Conservation (phyloP, 2,329 filamentous ascomycete species). For the Sphaerostilbella broomeana region DNA sequence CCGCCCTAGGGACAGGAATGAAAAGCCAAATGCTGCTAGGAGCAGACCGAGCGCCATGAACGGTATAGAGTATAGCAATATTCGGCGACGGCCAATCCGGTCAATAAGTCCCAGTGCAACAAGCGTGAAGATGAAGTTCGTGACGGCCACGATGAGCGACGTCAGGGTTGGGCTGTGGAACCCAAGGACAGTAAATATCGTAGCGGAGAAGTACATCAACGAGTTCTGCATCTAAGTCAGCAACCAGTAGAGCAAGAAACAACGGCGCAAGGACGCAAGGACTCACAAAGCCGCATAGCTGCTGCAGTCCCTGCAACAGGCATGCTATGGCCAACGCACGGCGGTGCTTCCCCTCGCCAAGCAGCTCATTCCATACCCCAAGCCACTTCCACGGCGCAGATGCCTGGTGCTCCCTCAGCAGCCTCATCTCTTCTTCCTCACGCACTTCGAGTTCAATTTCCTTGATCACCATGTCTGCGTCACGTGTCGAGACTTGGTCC, state of each 20-base stretch:
- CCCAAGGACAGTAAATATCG: constrained; percentile 70
- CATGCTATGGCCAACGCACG: constrained; percentile 80
- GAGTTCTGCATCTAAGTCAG: constrained; percentile 53
- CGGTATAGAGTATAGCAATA: constrained; percentile 76
- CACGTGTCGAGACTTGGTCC: constrained; percentile 33
- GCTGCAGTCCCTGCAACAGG: constrained; percentile 78
- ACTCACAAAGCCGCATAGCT: constrained; percentile 75
- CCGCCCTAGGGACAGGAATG: constrained; percentile 46
- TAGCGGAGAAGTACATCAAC: constrained; percentile 86
- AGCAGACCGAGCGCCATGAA: constrained; percentile 73
- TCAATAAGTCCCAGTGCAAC: constrained; percentile 72
- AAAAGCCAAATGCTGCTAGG: constrained; percentile 66
- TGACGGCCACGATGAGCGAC: constrained; percentile 71
- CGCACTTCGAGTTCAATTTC: constrained; percentile 68
- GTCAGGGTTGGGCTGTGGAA: constrained; percentile 75
- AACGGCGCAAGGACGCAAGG: not conserved
- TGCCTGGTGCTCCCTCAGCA: constrained; percentile 26
- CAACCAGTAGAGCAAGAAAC: not conserved
- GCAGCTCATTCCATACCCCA: constrained; percentile 46
- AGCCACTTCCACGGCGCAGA: constrained; percentile 30
- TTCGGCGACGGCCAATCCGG: constrained; percentile 68
- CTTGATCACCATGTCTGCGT: constrained; percentile 55
- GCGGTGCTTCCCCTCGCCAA: constrained; percentile 55
- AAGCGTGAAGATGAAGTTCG: constrained; percentile 77
- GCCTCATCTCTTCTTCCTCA: constrained; percentile 55